These are phyloP conservation scores for Penicillium arizonense DNA, from an alignment of 495 filamentous ascomycete species.

Conservation along the genomic window DNA sequence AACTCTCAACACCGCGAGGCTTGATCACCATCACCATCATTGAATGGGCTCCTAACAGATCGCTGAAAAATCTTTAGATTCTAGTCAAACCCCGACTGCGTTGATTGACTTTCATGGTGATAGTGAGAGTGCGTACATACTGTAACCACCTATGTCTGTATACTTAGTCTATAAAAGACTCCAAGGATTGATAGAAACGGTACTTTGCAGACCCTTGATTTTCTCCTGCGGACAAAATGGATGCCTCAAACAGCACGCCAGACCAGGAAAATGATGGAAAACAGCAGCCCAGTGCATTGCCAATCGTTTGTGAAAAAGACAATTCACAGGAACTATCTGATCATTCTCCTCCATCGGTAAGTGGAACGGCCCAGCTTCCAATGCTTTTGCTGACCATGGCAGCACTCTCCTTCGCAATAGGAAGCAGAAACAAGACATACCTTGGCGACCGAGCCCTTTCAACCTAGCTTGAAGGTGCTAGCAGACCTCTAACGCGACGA, in stretches of 20 bases:
- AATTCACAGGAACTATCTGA: background rate
- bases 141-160: background rate
- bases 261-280: background rate
- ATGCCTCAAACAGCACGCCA: background rate
- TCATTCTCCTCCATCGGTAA: background rate
- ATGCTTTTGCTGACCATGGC: background rate
- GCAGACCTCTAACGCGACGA: conserved; percentile 2
- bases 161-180: background rate
- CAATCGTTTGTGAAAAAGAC: background rate
- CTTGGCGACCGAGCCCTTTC: background rate
- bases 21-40: background rate
- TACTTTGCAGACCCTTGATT: background rate
- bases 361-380: background rate
- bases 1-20: conserved; percentile 1
- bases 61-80: background rate
- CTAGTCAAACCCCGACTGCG: background rate
- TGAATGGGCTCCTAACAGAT: background rate
- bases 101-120: background rate
- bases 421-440: background rate
- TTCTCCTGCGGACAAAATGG: background rate
- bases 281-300: background rate
- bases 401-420: background rate
- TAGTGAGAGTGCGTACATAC: background rate
- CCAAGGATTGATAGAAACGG: background rate
- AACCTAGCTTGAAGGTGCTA: background rate